Conservation (phyloP, 495 filamentous ascomycete genomes). For the Xylaria nigripes region DNA sequence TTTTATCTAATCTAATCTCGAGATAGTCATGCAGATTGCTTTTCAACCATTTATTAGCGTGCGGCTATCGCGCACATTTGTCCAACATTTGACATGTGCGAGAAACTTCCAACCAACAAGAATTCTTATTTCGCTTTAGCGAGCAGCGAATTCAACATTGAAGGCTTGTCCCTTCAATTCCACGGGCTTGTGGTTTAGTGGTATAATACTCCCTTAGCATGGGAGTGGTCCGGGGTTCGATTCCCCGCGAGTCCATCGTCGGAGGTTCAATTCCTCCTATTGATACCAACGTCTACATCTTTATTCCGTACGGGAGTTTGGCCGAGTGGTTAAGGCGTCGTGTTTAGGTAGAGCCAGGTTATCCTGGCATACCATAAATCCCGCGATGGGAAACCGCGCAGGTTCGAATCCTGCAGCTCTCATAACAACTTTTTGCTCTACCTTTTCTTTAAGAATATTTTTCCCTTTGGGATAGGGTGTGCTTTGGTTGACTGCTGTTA, state of each 20-base stretch:
- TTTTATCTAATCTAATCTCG: no score
- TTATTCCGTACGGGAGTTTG: conserved; percentile 9
- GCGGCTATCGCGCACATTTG: no score
- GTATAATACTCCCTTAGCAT: conserved; percentile 33
- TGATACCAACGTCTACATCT: conserved; percentile 5
- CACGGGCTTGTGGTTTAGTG: conserved; percentile 15
- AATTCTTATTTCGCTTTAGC: not conserved
- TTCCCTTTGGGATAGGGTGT: no score
- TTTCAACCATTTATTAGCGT: no score
- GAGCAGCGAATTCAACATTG: not conserved
- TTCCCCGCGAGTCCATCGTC: conserved; percentile 36
- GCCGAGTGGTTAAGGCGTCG: conserved; percentile 14
- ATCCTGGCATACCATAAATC: conserved; percentile 5
- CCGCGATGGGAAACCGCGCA: conserved; percentile 15
- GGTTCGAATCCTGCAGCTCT: conserved; percentile 15
- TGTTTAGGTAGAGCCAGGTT: conserved; percentile 6
- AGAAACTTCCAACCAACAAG: not conserved
- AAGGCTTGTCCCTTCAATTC: not conserved
- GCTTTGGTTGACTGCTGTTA: not conserved
- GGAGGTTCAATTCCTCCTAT: conserved; percentile 11
- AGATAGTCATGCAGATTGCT: no score
- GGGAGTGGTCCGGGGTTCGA: conserved; percentile 47
- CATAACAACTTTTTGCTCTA: not conserved
- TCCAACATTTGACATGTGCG: no score
- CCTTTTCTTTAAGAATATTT: not conserved